Conservation (phyloP, 2,329 filamentous ascomycete species). For the Verticillium albo-atrum region DNA sequence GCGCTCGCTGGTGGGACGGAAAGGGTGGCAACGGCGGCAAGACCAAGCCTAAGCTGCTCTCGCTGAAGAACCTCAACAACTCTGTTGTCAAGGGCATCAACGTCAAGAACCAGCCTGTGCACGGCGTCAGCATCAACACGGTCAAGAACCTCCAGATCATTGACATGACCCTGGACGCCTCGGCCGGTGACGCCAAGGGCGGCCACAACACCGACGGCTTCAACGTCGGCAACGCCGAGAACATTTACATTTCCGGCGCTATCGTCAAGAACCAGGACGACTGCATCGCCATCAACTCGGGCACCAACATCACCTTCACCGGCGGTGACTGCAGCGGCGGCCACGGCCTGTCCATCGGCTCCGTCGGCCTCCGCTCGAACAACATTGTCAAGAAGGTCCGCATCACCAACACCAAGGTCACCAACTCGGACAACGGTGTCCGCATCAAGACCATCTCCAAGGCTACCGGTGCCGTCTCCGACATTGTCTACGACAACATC, state of each 20-base stretch:
- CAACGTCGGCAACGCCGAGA: conserved; percentile 45
- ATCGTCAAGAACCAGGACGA: conserved; percentile 59
- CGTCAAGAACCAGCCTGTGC: conserved; percentile 36
- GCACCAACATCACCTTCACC: conserved; percentile 40
- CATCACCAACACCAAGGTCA: conserved; percentile 43
- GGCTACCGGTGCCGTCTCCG: conserved; percentile 37
- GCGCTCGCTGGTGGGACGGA: conserved; percentile 57
- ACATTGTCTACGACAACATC: conserved; percentile 39
- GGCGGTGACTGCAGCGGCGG: conserved; percentile 38
- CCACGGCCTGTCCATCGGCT: conserved; percentile 38
- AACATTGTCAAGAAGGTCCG: conserved; percentile 50
- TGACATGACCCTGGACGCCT: conserved; percentile 33
- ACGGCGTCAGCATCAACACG: conserved; percentile 34
- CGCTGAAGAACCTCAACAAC: conserved; percentile 25
- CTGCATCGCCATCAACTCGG: conserved; percentile 54
- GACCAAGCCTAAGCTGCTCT: conserved; percentile 53
- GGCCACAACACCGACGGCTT: conserved; percentile 56
- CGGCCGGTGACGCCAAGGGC: conserved; percentile 28
- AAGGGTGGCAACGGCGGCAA: conserved; percentile 55
- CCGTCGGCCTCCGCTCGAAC: conserved; percentile 41
- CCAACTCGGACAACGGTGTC: conserved; percentile 48
- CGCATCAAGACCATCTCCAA: conserved; percentile 45
- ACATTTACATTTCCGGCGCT: conserved; percentile 46
- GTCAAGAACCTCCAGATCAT: conserved; percentile 32
- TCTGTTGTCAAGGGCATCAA: conserved; percentile 32